A percentile compares a stretch with the other conserved stretches of the same genome.
Conservation (phyloP, 495 filamentous ascomycete genomes). For the Polyplosphaeria fusca region DNA sequence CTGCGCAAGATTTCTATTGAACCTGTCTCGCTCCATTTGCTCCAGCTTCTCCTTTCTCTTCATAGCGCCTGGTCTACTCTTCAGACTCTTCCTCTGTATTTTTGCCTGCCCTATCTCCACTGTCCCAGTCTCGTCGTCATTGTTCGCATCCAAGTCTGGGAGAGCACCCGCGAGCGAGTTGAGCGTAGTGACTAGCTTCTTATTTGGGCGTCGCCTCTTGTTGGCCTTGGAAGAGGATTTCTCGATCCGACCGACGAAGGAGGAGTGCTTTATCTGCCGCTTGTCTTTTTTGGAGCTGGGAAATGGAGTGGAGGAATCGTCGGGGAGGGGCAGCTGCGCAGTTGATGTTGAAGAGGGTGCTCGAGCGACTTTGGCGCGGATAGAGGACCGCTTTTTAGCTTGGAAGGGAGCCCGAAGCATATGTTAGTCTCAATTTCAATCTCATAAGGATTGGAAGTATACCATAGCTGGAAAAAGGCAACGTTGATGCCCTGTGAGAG, state of each 20-base stretch:
- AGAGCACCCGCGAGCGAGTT: conserved; percentile 75
- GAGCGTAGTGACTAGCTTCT: conserved; percentile 74
- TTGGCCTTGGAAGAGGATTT: conserved; percentile 53
- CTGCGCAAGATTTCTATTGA: conserved; percentile 71
- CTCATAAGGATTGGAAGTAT: too few relatives aligned
- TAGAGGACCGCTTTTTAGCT: conserved; percentile 18
- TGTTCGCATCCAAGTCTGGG: conserved; percentile 49
- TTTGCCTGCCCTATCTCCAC: conserved; percentile 45
- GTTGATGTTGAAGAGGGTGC: background rate
- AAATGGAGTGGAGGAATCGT: conserved; percentile 13
- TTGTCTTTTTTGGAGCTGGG: conserved; percentile 67
- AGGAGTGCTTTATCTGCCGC: conserved; percentile 68
- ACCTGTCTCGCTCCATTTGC: conserved; percentile 73
- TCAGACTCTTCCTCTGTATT: conserved; percentile 67
- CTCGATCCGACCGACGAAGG: conserved; percentile 70
- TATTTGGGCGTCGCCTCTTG: conserved; percentile 65
- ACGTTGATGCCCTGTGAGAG: too few relatives aligned
- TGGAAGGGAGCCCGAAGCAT: conserved; percentile 1
- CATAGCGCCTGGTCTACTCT: conserved; percentile 69
- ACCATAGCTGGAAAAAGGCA: too few relatives aligned
- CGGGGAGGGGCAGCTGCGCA: background rate
- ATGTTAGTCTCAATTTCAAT: too few relatives aligned
- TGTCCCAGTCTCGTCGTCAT: conserved; percentile 37
- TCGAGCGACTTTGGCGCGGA: conserved; percentile 3
- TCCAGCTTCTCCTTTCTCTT: conserved; percentile 80